phyloP scores from a whole-genome alignment of 305 asterid species.

The Fraxinus sp. region DNA sequence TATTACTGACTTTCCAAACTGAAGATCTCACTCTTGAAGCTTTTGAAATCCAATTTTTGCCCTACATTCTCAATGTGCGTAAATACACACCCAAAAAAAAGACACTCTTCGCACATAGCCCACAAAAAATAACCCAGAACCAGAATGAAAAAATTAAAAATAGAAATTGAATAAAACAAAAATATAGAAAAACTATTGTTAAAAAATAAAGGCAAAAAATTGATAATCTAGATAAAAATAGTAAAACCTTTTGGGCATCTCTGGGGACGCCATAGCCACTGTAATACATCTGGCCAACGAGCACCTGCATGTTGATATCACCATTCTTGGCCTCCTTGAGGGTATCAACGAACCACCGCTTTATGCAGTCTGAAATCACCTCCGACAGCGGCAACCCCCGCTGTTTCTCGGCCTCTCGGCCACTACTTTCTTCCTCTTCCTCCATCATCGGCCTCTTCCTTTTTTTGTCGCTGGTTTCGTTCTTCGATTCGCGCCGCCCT shows the following conservation, averaged over 20 bases:
- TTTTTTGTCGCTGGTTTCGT: conserved; percentile 19
- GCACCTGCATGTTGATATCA: conserved; percentile 68
- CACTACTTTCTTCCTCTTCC: conserved; percentile 27
- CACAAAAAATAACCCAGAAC: not conserved
- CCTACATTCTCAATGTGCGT: conserved; percentile 38
- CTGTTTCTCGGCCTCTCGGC: conserved; percentile 21
- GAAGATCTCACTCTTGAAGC: conserved; percentile 66
- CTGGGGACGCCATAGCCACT: conserved; percentile 55
- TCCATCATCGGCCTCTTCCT: conserved; percentile 29
- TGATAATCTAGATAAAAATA: not conserved
- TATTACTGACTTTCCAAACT: conserved; percentile 56
- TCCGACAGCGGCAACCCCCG: conserved; percentile 44
- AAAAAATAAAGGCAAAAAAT: not conserved
- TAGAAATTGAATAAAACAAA: not conserved
- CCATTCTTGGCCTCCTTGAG: conserved; percentile 67
- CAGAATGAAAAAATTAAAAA: not conserved
- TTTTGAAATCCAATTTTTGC: conserved; percentile 53
- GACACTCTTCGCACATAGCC: not conserved
- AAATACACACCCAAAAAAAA: not conserved
- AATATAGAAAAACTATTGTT: not conserved
- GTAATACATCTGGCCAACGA: conserved; percentile 64
- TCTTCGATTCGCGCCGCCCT: conserved; percentile 24
- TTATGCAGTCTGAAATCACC: conserved; percentile 53
- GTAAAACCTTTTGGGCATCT: conserved; percentile 52
- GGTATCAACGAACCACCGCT: conserved; percentile 68